Conservation (phyloP, 495 filamentous ascomycete species). For the Immersiella caudata region DNA sequence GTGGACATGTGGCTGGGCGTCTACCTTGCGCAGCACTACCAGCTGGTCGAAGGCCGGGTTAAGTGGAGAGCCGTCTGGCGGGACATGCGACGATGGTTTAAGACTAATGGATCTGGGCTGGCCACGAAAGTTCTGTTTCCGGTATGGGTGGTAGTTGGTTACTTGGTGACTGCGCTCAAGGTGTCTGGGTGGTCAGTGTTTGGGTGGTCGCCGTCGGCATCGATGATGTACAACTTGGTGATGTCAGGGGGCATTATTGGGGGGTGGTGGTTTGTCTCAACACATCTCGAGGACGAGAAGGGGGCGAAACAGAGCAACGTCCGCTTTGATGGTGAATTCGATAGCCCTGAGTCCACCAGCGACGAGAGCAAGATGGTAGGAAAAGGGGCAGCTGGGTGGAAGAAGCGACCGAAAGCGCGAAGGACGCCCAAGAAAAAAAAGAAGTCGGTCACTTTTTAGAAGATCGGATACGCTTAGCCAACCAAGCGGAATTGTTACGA, state of each 20-base stretch:
- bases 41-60: background rate
- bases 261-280: background rate
- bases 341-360: background rate
- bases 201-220: background rate
- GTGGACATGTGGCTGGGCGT: constrained; percentile 14
- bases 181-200: background rate
- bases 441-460: background rate
- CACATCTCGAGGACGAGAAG: background rate
- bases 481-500: too few species aligned
- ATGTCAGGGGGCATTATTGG: background rate
- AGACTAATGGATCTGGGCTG: background rate
- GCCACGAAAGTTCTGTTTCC: background rate
- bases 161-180: background rate
- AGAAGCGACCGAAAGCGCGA: background rate
- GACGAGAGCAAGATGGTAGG: background rate
- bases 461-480: background rate
- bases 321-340: background rate
- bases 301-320: background rate
- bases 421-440: constrained; percentile 2
- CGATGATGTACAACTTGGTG: background rate
- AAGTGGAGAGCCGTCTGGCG: background rate
- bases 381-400: background rate
- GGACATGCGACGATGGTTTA: background rate
- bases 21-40: constrained; percentile 9
- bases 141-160: background rate